Evolutionary conservation across 768 basidiomycete species (phyloP).

Genomic region (Sporobolomyces roseus): DNA sequence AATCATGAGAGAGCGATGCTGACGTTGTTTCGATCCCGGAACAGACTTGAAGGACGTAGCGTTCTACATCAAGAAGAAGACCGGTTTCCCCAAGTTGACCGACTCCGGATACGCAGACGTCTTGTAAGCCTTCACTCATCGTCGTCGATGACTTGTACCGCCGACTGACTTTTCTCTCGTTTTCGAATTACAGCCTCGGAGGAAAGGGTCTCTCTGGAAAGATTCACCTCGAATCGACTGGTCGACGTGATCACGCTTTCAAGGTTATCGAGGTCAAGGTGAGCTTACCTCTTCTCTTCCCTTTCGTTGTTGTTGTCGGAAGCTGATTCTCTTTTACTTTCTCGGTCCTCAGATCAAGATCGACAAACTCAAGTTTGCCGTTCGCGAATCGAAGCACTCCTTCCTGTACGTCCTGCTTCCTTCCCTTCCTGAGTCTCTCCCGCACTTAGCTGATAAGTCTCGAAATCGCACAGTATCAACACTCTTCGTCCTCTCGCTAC

Average conservation of each 20-base stretch:
- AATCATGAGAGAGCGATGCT: too few relatives aligned
- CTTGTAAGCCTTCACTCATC: too few relatives aligned
- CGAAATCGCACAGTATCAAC: too few relatives aligned
- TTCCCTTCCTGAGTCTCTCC: too few relatives aligned
- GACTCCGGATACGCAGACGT: conserved; percentile 85
- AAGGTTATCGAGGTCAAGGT: conserved; percentile 49
- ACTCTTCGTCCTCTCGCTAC: conserved; percentile 59
- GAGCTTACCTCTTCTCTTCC: conserved; percentile 49
- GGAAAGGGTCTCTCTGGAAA: conserved; percentile 71
- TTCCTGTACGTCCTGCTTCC: too few relatives aligned
- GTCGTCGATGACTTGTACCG: too few relatives aligned
- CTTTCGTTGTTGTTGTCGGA: neutral
- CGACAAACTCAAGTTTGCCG: conserved; percentile 79
- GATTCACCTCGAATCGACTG: conserved; percentile 51
- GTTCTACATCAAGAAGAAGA: conserved; percentile 54
- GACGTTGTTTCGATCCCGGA: too few relatives aligned
- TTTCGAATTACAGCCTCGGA: too few relatives aligned
- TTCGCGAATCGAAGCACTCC: conserved; percentile 88
- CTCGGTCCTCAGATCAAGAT: conserved; percentile 68
- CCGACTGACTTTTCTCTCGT: too few relatives aligned
- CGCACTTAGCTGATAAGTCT: too few relatives aligned
- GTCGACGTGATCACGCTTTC: conserved; percentile 49
- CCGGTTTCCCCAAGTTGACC: conserved; percentile 57
- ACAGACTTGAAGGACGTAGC: conserved; percentile 92
- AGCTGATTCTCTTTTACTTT: neutral